Base-by-base conservation (phyloP, 495 filamentous ascomycete species). In the Aspergillus baeticus region DNA sequence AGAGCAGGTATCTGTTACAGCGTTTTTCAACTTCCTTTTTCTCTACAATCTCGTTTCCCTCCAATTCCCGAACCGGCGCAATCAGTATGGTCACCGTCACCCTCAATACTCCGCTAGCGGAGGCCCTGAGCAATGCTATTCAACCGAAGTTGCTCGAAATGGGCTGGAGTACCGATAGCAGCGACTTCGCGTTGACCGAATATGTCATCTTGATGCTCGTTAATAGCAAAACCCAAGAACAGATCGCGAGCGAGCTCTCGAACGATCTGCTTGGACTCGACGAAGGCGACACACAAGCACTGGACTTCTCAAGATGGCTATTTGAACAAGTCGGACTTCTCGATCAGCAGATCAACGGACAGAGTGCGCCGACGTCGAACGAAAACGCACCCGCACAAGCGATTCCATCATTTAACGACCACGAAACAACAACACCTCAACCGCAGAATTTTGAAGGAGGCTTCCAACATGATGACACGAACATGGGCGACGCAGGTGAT, bases 161-260 rank as follows among this genome's bases (percentile, higher is more conserved):
- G 54, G 92, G 91, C 54, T 97, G 93, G 94, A 89, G 84, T 39
- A 84, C 86, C 41, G 88, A 87, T 38, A 87, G 84, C 54, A 79
- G 82, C 58, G 93, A 90, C 64, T 85, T 88, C 14, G 88, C 91
- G 11, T 80, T 98, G 54, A 87, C 90, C 38, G 94, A 98, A 72
- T 98, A 97, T 69, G 93, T 98, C 58, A 88, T 96, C 42, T 80
- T 96, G 51, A 98, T 97, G 93, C 81, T 98, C 26, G 90, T 87
- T 54, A 97, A 97, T 69, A 90, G 92, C 54, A 96, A 96, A 73
- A 89, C 87, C 6, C 86, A 94, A 66, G 84, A 90, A 41, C 87
- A 96, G 63, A 91, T 98, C 59, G 89, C 92, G 4, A 82, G 84
- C 23, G 94, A 98, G 67, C 84, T 98, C 11, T 87, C 91, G 8